These are phyloP conservation scores for Starmerella stigmatis DNA, from an alignment of 805 yeast species.

Conservation along the genomic window DNA sequence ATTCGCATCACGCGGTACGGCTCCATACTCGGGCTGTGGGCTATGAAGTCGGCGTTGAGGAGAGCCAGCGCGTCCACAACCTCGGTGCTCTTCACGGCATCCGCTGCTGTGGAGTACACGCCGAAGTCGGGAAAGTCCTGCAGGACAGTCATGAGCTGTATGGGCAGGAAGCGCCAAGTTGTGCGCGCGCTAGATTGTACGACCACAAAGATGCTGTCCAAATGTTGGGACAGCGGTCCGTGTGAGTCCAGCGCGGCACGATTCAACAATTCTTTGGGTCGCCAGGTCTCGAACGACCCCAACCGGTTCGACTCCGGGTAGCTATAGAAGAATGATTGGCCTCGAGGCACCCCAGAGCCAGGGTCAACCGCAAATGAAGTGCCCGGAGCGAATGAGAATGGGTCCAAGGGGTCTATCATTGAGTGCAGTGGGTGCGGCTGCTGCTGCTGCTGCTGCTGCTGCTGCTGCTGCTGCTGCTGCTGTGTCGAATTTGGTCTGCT, in stretches of 20 bases:
- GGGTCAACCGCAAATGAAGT: not conserved
- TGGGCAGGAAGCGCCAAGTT: slow-evolving; percentile 26
- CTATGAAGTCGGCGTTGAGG: slow-evolving; percentile 8
- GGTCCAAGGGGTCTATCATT: not conserved
- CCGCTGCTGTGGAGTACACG: slow-evolving; percentile 25
- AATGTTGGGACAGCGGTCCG: not conserved
- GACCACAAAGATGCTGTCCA: slow-evolving; percentile 22
- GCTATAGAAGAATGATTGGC: slow-evolving; percentile 25
- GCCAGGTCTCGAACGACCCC: slow-evolving; percentile 28
- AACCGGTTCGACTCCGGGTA: slow-evolving; percentile 26
- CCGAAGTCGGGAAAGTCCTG: slow-evolving; percentile 21
- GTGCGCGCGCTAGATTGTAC: slow-evolving; percentile 23
- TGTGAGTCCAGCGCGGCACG: not conserved
- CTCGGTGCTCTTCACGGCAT: slow-evolving; percentile 23
- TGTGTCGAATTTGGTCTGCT: not conserved
- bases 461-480: not conserved
- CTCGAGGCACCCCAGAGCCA: slow-evolving; percentile 15
- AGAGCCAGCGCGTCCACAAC: slow-evolving; percentile 24
- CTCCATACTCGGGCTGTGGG: slow-evolving; percentile 16
- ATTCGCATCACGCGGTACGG: slow-evolving; percentile 23
- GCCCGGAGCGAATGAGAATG: not conserved
- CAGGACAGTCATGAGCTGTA: slow-evolving; percentile 25
- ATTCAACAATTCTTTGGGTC: slow-evolving; percentile 22
- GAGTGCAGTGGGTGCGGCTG: not conserved
- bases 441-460: not conserved